Evolutionary conservation across 768 basidiomycete genomes (phyloP).

Genomic region (Boletus vermiculosoides): DNA sequence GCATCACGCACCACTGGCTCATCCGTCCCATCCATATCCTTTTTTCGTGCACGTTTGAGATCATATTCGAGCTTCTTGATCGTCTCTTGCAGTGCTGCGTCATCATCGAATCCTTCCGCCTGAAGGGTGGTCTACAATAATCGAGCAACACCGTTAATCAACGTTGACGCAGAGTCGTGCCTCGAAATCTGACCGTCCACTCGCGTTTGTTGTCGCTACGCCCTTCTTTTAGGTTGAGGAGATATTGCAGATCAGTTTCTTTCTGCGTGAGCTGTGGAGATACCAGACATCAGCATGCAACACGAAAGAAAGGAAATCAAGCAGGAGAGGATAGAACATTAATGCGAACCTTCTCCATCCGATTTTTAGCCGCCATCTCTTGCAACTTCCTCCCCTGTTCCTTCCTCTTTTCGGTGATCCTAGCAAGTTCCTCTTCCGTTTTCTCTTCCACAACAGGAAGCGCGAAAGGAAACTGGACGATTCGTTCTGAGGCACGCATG

Average conservation of each 20-base stretch:
- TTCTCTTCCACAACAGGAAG: slow-evolving; percentile 69
- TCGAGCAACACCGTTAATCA: not conserved
- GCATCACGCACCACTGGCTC: slow-evolving; percentile 46
- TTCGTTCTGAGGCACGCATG: slow-evolving; percentile 62
- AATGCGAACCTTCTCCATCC: slow-evolving; percentile 74
- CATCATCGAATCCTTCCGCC: slow-evolving; percentile 72
- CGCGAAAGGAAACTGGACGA: slow-evolving; percentile 87
- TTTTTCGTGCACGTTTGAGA: slow-evolving; percentile 75
- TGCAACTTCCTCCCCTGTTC: slow-evolving; percentile 89
- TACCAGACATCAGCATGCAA: not conserved
- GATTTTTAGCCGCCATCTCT: slow-evolving; percentile 82
- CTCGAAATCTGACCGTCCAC: slow-evolving; percentile 55
- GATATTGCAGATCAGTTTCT: slow-evolving; percentile 67
- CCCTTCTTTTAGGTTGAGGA: slow-evolving; percentile 62
- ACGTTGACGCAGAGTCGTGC: not conserved
- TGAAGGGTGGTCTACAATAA: slow-evolving; percentile 52
- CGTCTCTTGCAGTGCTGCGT: slow-evolving; percentile 72
- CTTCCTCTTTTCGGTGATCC: slow-evolving; percentile 71
- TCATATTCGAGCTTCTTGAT: slow-evolving; percentile 85
- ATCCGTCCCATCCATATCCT: slow-evolving; percentile 73
- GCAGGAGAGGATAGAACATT: no score
- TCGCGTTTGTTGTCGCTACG: slow-evolving; percentile 65
- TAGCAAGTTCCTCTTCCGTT: slow-evolving; percentile 84
- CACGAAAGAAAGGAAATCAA: not conserved
- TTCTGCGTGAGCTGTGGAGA: slow-evolving; percentile 62